Conservation (phyloP, 116 monocot genomes). For the Papilionanthe hybrid region DNA sequence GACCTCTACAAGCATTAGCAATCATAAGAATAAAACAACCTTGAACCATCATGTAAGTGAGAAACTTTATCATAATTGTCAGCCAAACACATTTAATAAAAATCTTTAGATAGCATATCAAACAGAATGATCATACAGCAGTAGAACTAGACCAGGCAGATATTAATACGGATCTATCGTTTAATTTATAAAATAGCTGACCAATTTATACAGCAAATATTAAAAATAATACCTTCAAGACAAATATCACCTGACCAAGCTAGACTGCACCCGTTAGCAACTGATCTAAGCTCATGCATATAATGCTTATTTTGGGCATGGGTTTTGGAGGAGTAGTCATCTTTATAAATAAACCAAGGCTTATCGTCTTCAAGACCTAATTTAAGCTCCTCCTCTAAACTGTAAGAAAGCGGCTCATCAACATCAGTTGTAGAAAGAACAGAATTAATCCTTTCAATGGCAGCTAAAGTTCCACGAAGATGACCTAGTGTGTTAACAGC, state of each 20-base stretch:
- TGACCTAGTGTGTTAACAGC: constrained; percentile 94
- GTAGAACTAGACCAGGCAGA: neutral
- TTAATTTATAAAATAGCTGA: neutral
- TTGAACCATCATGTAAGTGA: neutral
- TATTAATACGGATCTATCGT: too few species aligned
- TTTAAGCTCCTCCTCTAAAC: constrained; percentile 53
- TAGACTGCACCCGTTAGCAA: constrained; percentile 56
- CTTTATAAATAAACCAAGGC: constrained; percentile 25
- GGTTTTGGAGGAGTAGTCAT: constrained; percentile 31
- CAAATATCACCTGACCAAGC: constrained; percentile 87
- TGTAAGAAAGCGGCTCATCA: constrained; percentile 75
- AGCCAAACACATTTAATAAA: neutral
- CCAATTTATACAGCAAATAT: neutral
- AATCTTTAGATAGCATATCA: neutral
- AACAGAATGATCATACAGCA: neutral
- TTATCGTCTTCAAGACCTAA: constrained; percentile 21
- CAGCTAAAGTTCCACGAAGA: constrained; percentile 75
- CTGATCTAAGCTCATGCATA: constrained; percentile 62
- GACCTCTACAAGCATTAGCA: neutral
- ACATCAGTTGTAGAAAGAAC: constrained; percentile 56
- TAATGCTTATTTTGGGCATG: constrained; percentile 28
- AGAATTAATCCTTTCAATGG: constrained; percentile 84
- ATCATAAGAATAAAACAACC: neutral
- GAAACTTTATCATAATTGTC: neutral
- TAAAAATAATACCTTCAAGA: constrained; percentile 60